These are phyloP conservation scores for Cryphonectria parasitica DNA, from an alignment of 2,329 filamentous ascomycete species.

Conservation along the genomic window DNA sequence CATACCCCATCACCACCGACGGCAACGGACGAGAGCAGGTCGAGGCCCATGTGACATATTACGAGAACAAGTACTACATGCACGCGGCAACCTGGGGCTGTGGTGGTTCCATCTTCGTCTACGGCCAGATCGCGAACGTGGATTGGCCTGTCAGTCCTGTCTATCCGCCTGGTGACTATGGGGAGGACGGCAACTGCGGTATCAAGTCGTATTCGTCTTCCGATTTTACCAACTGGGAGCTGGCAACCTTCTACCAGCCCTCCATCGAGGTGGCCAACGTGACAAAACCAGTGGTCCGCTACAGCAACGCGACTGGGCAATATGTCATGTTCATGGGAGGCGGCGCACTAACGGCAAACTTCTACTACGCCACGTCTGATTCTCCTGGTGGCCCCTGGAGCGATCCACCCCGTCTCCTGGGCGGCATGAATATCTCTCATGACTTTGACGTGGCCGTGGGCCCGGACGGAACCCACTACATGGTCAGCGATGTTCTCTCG, in stretches of 20 bases:
- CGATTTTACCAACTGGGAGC: background rate
- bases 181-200: background rate
- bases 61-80: background rate
- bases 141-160: background rate
- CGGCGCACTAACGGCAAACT: background rate
- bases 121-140: background rate
- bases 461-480: background rate
- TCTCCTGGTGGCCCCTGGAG: background rate
- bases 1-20: background rate
- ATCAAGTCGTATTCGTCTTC: background rate
- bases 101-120: background rate
- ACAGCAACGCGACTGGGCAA: background rate
- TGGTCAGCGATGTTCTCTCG: background rate
- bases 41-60: background rate
- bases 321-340: constrained; percentile 2
- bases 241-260: background rate
- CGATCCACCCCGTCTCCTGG: background rate
- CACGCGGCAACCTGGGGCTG: background rate
- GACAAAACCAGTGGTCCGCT: background rate
- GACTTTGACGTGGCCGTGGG: background rate
- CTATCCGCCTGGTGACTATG: background rate
- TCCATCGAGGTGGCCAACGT: background rate
- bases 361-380: background rate
- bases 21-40: background rate
- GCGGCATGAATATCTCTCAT: background rate